These are phyloP conservation scores for Anthracocystis setariae DNA, from an alignment of 1,284 basidiomycete genomes.

Conservation along the genomic window DNA sequence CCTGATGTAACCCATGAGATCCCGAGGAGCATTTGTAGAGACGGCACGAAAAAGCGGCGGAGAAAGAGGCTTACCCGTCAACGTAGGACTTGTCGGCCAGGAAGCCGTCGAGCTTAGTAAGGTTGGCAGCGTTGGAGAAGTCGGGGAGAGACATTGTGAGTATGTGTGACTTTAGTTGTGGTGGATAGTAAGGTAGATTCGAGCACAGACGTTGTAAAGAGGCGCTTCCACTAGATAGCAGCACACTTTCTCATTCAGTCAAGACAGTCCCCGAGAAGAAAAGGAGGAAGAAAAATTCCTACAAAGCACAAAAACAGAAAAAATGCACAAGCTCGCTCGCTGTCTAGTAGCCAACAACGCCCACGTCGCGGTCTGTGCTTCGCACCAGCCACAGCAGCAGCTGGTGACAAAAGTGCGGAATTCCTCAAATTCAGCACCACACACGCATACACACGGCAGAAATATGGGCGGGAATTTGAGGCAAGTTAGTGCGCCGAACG, in stretches of 20 bases:
- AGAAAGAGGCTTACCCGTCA: slow-evolving; percentile 61
- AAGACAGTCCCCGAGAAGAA: slow-evolving; percentile 1
- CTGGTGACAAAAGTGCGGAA: too few relatives aligned
- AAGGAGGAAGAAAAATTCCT: slow-evolving; percentile 10
- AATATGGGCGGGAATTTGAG: not conserved
- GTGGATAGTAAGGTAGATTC: slow-evolving; percentile 13
- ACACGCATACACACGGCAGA: too few relatives aligned
- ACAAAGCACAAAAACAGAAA: slow-evolving; percentile 16
- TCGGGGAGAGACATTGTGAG: slow-evolving; percentile 66
- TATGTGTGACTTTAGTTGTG: slow-evolving; percentile 11
- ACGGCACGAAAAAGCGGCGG: slow-evolving; percentile 2
- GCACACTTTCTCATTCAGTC: not conserved
- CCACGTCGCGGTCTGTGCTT: slow-evolving; percentile 21
- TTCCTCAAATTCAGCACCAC: not conserved
- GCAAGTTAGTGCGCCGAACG: not conserved
- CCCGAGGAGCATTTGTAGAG: slow-evolving; percentile 2
- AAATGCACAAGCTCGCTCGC: not conserved
- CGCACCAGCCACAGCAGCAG: not conserved
- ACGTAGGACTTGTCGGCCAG: slow-evolving; percentile 65
- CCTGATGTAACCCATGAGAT: too few relatives aligned
- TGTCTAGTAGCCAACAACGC: not conserved
- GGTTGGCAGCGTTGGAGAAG: slow-evolving; percentile 59
- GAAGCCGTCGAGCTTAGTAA: slow-evolving; percentile 61
- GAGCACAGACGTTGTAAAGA: not conserved
- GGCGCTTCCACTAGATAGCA: not conserved